Percentiles rank a stretch among this genome's conserved stretches.
Conservation (phyloP, 2,329 filamentous ascomycete genomes). For the Trichoderma aggressivum region DNA sequence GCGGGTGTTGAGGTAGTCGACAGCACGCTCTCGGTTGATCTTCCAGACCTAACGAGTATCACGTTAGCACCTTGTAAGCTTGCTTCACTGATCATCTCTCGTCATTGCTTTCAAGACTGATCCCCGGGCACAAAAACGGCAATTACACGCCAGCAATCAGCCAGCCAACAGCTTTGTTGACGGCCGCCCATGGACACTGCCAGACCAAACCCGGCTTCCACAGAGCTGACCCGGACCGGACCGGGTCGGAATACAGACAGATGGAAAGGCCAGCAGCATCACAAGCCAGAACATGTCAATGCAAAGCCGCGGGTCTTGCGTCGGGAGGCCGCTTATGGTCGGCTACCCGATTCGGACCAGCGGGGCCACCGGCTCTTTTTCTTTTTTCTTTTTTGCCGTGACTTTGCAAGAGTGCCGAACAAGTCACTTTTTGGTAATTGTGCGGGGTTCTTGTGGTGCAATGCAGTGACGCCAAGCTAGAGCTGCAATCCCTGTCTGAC, state of each 20-base stretch:
- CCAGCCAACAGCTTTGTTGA: background rate
- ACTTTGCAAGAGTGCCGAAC: background rate
- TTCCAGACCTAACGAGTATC: slow-evolving; percentile 78
- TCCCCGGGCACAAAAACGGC: background rate
- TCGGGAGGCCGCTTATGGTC: slow-evolving; percentile 16
- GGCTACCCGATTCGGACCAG: slow-evolving; percentile 15
- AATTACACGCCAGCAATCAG: background rate
- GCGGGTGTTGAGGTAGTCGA: slow-evolving; percentile 98
- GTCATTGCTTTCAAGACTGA: background rate
- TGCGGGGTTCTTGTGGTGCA: background rate
- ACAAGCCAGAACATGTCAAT: background rate
- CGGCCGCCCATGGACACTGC: background rate
- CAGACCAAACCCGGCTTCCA: background rate
- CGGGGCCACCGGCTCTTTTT: slow-evolving; percentile 5
- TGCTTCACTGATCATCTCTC: background rate
- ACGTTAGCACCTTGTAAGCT: slow-evolving; percentile 27
- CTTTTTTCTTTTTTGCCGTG: background rate
- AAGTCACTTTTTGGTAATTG: background rate
- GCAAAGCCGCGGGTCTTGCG: background rate
- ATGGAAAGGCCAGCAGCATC: background rate
- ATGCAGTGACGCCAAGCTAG: slow-evolving; percentile 4
- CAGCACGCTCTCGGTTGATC: slow-evolving; percentile 97
- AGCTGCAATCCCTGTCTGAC: slow-evolving; percentile 9
- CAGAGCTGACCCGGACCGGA: slow-evolving; percentile 13
- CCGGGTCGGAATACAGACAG: slow-evolving; percentile 12